phyloP scores from a whole-genome alignment of 495 filamentous ascomycete genomes.

The Cercophora samala region DNA sequence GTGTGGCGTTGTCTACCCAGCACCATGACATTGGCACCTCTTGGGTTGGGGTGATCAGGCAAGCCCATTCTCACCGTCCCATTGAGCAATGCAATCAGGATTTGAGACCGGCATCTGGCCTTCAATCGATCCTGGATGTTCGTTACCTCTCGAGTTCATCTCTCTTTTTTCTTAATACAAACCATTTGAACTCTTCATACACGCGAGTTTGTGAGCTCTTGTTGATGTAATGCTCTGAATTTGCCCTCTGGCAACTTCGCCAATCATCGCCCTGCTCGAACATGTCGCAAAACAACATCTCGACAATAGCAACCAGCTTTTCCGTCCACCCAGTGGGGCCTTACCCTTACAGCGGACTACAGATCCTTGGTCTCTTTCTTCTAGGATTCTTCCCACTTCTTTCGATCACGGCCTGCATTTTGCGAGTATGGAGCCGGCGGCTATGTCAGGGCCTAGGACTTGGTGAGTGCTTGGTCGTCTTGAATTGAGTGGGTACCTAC shows the following conservation, averaged over 20 bases:
- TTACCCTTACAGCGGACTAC: slow-evolving; percentile 27
- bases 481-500: not conserved
- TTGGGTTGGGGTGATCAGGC: slow-evolving; percentile 7
- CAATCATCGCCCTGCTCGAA: not conserved
- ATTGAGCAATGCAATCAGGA: not conserved
- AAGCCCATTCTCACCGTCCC: not conserved
- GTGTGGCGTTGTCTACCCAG: not conserved
- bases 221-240: not conserved
- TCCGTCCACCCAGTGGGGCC: slow-evolving; percentile 18
- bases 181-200: not conserved
- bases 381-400: slow-evolving; percentile 40
- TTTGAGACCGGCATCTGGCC: slow-evolving; percentile 1
- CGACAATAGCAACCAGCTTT: not conserved
- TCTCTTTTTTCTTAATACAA: not conserved
- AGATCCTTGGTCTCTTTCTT: slow-evolving; percentile 40
- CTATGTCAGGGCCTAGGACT: slow-evolving; percentile 32
- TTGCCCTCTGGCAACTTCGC: not conserved
- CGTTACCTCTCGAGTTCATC: not conserved
- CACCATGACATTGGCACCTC: not conserved
- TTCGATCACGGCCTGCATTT: slow-evolving; percentile 35
- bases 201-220: not conserved
- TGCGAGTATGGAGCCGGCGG: slow-evolving; percentile 40
- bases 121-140: not conserved
- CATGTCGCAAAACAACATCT: not conserved
- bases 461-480: slow-evolving; percentile 23